Evolutionary conservation across 495 filamentous ascomycete species (phyloP), one percentile per base, ranked within the genome.

Genomic region (Hypoxylon subgilvum): DNA sequence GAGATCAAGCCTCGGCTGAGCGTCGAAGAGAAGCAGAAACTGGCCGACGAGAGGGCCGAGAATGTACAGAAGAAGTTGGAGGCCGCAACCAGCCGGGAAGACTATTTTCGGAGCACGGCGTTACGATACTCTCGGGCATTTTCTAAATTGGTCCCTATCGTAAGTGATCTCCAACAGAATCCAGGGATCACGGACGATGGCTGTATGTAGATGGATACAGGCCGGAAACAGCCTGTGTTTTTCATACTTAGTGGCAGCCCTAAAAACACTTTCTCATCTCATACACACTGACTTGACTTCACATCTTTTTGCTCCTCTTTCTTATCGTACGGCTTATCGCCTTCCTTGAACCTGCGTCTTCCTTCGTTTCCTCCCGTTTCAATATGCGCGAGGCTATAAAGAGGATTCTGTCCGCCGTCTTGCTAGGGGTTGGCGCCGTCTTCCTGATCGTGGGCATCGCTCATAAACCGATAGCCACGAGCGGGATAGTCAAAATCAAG

Each of bases 21-120:
- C 19, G 12, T 40, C 36, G 36, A 40, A 12, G 36, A 40, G 13
- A 40, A 40, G 36, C 36, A 40, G 36, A 19, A 40, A 40, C 17
- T 40, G 36, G 36, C 36, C 17, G 36, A 40, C 13, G 14, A 40
- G 17, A 40, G 36, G 13, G 16, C 19, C 13, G 5, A 40, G 16
- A 4, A 19, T 16, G 6, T 40, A 6, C 36, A 40, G 36, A 16
- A 40, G 17, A 2, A 40, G 36, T 19, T 40, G 2, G 36, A 40
- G 4, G 36, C 36, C 13, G 17, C 36, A 16, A 40, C 13, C 14
- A 6, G 36, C 36, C 13, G 36, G 19, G 36, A 40, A 16, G 16
- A 16, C 36, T 40, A 40, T 19, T 40, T 40, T 19, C 36, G 36
- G 7, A 40, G 12, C 36, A 3, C 19, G 36, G 36, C 36, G 7